phyloP scores from a whole-genome alignment of 2,329 filamentous ascomycete genomes.

The Penicillium sp. region DNA sequence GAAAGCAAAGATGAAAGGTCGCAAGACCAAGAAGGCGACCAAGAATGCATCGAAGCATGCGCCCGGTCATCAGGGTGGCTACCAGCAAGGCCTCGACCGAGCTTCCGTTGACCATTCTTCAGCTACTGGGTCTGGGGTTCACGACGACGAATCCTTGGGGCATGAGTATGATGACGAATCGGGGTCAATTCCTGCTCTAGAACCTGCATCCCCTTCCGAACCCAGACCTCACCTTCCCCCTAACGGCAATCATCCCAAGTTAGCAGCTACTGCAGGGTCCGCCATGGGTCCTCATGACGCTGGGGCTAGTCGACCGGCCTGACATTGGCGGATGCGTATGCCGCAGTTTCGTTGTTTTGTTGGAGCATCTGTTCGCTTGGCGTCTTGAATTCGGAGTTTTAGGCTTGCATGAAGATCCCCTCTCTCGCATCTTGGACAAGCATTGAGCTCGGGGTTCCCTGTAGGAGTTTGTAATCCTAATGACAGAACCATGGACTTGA shows the following conservation, averaged over 20 bases:
- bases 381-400: constrained; percentile 5
- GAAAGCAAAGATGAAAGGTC: constrained; percentile 88
- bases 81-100: constrained; percentile 40
- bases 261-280: constrained; percentile 13
- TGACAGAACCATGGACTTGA: too few species aligned
- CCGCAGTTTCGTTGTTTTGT: constrained; percentile 1
- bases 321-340: constrained; percentile 12
- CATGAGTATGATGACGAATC: constrained; percentile 50
- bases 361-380: constrained; percentile 1
- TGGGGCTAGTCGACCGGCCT: constrained; percentile 30
- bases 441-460: constrained; percentile 8
- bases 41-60: constrained; percentile 57
- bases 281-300: constrained; percentile 26
- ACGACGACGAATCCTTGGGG: constrained; percentile 47
- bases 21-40: constrained; percentile 77
- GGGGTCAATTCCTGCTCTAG: constrained; percentile 33
- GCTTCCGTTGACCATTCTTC: constrained; percentile 38
- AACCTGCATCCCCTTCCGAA: constrained; percentile 49
- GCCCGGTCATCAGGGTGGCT: constrained; percentile 27
- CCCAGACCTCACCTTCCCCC: constrained; percentile 62
- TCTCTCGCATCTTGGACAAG: constrained; percentile 20
- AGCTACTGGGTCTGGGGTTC: constrained; percentile 37
- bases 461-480: constrained; percentile 18
- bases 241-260: constrained; percentile 47
- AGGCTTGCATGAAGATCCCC: constrained; percentile 22